Percentiles rank a stretch among this genome's conserved stretches.
Conservation (phyloP, 192 early-diverging fungal species). For the Podila epigama region DNA sequence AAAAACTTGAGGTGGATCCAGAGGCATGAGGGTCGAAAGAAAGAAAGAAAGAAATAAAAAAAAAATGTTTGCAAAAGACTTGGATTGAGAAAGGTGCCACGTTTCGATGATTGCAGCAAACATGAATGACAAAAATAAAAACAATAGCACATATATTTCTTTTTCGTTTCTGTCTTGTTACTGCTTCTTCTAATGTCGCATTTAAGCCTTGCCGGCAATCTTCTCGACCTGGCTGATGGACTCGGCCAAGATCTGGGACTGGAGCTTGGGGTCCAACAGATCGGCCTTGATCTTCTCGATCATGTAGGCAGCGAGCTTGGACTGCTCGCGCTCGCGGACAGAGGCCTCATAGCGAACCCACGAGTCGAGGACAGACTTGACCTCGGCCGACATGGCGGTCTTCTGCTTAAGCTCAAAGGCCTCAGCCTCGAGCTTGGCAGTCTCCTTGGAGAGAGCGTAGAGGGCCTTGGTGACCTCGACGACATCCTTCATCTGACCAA, state of each 20-base stretch:
- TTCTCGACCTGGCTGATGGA: constrained; percentile 53
- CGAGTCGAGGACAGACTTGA: constrained; percentile 89
- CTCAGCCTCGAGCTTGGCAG: constrained; percentile 92
- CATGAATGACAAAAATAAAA: background rate
- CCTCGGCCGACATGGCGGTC: constrained; percentile 78
- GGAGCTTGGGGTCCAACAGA: constrained; percentile 71
- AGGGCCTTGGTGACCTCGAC: constrained; percentile 93
- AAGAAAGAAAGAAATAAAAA: background rate
- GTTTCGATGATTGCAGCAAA: background rate
- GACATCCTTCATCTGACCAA: constrained; percentile 91
- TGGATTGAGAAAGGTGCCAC: too few relatives aligned
- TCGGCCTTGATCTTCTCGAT: constrained; percentile 81
- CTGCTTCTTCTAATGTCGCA: too few relatives aligned
- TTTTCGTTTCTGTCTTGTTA: too few relatives aligned
- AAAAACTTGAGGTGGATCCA: too few relatives aligned
- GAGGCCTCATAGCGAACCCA: constrained; percentile 97
- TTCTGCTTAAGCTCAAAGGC: constrained; percentile 96
- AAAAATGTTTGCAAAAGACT: background rate
- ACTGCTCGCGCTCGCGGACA: constrained; percentile 94
- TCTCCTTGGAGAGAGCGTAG: constrained; percentile 95
- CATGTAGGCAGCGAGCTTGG: constrained; percentile 81
- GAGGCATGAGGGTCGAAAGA: background rate
- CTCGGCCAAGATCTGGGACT: constrained; percentile 51
- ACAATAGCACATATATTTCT: background rate
- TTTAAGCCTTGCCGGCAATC: constrained; percentile 48